Evolutionary conservation across 345 rosid genomes (phyloP).

Genomic region (Arabis alpina): DNA sequence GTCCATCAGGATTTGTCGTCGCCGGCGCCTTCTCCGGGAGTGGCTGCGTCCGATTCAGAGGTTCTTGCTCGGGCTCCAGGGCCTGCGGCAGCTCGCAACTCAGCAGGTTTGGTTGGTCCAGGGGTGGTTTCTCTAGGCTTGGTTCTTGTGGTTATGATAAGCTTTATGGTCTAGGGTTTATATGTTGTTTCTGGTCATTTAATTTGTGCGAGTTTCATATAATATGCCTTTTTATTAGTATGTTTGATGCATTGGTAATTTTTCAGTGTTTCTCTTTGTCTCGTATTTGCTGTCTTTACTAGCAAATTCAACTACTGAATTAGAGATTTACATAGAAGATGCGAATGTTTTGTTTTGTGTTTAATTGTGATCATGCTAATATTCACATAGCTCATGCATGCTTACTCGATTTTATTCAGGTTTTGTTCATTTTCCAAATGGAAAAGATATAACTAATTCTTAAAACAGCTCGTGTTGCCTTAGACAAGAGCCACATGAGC

Average conservation of each 20-base stretch:
- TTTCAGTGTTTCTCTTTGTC: background rate
- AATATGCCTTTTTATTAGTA: background rate
- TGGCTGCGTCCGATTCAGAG: constrained; percentile 9
- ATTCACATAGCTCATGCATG: constrained; percentile 4
- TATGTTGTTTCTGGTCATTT: background rate
- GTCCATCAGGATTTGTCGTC: constrained; percentile 15
- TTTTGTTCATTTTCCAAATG: constrained; percentile 12
- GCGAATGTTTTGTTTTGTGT: background rate
- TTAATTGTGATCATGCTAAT: background rate
- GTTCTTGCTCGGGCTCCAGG: constrained; percentile 33
- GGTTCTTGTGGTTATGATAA: constrained; percentile 32
- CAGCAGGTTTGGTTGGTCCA: constrained; percentile 30
- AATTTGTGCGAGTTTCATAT: background rate
- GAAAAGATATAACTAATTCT: background rate
- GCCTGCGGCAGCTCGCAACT: constrained; percentile 27
- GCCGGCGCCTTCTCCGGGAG: constrained; percentile 38
- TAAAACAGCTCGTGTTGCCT: constrained; percentile 21
- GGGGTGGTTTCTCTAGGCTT: constrained; percentile 20
- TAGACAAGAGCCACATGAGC: constrained; percentile 1
- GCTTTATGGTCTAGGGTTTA: constrained; percentile 15
- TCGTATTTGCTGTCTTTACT: constrained; percentile 10
- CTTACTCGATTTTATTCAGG: background rate
- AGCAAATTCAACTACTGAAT: background rate
- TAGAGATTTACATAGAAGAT: background rate
- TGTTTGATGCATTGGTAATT: background rate